Evolutionary conservation across 2,329 filamentous ascomycete genomes (phyloP).

Genomic region (Westerdykella aurantiaca): DNA sequence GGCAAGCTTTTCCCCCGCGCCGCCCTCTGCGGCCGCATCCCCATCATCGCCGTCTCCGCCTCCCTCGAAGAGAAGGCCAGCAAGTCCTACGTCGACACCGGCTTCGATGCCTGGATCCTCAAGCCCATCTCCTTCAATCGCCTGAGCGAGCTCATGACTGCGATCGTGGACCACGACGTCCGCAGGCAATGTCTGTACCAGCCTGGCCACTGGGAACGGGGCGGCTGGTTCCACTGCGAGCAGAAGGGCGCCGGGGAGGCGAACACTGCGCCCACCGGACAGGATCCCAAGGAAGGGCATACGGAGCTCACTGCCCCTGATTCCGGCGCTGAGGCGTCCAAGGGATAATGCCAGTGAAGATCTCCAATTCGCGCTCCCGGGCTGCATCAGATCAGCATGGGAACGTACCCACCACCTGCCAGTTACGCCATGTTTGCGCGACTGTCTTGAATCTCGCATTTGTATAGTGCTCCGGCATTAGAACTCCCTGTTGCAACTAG

Average conservation of each 20-base stretch:
- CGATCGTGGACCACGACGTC: conserved; percentile 57
- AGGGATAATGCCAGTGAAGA: too few species aligned
- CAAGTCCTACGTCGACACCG: conserved; percentile 65
- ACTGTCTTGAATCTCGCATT: too few species aligned
- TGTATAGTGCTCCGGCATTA: too few species aligned
- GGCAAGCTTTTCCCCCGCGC: conserved; percentile 56
- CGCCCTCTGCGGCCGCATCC: conserved; percentile 58
- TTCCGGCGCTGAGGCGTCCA: too few species aligned
- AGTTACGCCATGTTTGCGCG: too few species aligned
- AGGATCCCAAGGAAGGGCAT: neutral
- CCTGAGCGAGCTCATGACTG: conserved; percentile 61
- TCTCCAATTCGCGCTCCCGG: too few species aligned
- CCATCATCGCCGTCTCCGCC: conserved; percentile 82
- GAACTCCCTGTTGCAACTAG: too few species aligned
- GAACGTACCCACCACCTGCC: too few species aligned
- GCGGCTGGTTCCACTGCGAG: conserved; percentile 68
- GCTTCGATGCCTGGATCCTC: conserved; percentile 87
- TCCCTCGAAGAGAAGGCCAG: conserved; percentile 67
- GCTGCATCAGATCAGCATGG: too few species aligned
- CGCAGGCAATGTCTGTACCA: conserved; percentile 62
- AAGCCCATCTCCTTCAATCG: conserved; percentile 81
- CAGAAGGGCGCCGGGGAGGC: conserved; percentile 36
- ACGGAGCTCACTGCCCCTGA: neutral
- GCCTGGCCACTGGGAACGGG: conserved; percentile 72
- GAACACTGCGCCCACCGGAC: conserved; percentile 31